Evolutionary conservation across 306 rosid genomes (phyloP).

Genomic region (Luffa aegyptiaca): DNA sequence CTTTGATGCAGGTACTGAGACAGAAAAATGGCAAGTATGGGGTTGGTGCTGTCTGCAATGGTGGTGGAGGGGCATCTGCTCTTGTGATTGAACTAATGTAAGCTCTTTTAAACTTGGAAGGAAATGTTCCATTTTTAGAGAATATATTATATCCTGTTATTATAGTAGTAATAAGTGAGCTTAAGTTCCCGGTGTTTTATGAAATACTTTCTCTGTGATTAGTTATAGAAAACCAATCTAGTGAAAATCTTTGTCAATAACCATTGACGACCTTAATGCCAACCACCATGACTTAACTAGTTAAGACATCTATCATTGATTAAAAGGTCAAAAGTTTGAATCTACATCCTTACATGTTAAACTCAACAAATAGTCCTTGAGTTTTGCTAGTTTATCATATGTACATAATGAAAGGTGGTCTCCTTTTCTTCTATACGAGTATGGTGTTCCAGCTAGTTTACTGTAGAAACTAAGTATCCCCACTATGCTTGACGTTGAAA

Average conservation of each 20-base stretch:
- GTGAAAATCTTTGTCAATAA: background rate
- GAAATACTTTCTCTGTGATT: background rate
- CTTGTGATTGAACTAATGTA: slow-evolving; percentile 76
- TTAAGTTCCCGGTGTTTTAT: background rate
- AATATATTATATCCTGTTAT: background rate
- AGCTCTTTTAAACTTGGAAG: slow-evolving; percentile 18
- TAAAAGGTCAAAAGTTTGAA: background rate
- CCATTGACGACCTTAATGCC: background rate
- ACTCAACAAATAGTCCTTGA: background rate
- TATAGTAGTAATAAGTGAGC: background rate
- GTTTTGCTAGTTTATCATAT: background rate
- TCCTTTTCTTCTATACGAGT: background rate
- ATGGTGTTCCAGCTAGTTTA: background rate
- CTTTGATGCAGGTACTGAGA: slow-evolving; percentile 58
- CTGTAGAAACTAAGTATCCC: background rate
- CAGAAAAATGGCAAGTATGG: slow-evolving; percentile 77
- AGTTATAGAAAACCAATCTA: background rate
- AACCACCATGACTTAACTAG: too few relatives aligned
- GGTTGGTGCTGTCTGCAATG: slow-evolving; percentile 74
- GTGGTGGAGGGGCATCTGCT: slow-evolving; percentile 99
- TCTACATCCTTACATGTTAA: background rate
- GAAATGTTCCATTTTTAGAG: background rate
- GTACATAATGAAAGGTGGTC: background rate
- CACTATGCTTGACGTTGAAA: background rate
- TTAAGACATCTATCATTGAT: too few relatives aligned